These are phyloP conservation scores for Solanum corneliomulleri DNA, from an alignment of 257 asterid genomes.

Conservation along the genomic window DNA sequence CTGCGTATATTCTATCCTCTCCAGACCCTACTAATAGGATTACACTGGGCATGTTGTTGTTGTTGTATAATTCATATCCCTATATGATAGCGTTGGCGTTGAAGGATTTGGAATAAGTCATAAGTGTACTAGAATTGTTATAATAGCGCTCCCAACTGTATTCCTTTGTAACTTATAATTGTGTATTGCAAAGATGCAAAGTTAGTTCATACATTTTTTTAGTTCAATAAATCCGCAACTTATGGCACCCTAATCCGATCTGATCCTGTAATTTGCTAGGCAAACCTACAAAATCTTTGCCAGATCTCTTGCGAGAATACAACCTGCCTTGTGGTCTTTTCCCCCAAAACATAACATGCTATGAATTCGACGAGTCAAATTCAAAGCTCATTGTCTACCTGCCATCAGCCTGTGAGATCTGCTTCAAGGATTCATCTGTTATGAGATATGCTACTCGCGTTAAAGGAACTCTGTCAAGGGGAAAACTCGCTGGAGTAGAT, in stretches of 20 bases:
- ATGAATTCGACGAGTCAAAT: conserved; percentile 57
- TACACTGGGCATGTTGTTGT: neutral
- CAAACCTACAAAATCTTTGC: conserved; percentile 55
- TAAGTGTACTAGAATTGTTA: neutral
- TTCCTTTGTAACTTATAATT: neutral
- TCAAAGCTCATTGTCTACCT: conserved; percentile 64
- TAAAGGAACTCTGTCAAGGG: conserved; percentile 71
- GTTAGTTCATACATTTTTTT: neutral
- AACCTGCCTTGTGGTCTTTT: conserved; percentile 83
- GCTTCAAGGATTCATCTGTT: conserved; percentile 83
- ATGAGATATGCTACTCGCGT: conserved; percentile 60
- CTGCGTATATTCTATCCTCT: neutral
- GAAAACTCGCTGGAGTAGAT: conserved; percentile 67
- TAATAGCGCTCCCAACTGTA: neutral
- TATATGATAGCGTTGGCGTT: neutral
- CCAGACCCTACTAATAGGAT: neutral
- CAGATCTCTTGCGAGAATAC: conserved; percentile 70
- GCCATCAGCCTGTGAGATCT: conserved; percentile 58
- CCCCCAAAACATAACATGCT: conserved; percentile 77
- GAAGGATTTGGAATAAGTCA: neutral
- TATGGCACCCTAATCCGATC: neutral
- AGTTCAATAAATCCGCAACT: neutral
- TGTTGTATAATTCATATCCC: neutral
- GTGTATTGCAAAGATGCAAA: neutral
- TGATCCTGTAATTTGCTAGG: conserved; percentile 28